These are phyloP conservation scores for maize (Zea mays) DNA, from an alignment of 176 grass and related monocot species.

Conservation along the genomic window Zm-B73-REFERENCE-NAM-5.0 NC_050101.1:37106001-37106500, in stretches of 20 bases:
- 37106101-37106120: not conserved
- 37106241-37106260: no score
- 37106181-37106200: not conserved
- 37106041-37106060: constrained; percentile 6
- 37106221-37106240: not conserved
- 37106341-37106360: no score
- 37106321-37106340: no score
- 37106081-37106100: constrained; percentile 18
- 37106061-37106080: constrained; percentile 5
- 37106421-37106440: constrained; percentile 18
- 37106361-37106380: no score
- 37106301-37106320: no score
- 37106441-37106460: constrained; percentile 5
- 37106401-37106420: no score
- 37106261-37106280: no score
- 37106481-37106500: constrained; percentile 84
- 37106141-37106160: constrained; percentile 12
- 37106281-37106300: no score
- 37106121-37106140: constrained; percentile 14
- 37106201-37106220: constrained; percentile 4
- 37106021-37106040: constrained; percentile 8
- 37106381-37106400: not conserved
- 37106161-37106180: not conserved
- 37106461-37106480: constrained; percentile 44
- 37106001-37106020: constrained; percentile 14